Evolutionary conservation across 2,329 filamentous ascomycete genomes (phyloP).

Genomic region (Paraconiothyrium brasiliense): DNA sequence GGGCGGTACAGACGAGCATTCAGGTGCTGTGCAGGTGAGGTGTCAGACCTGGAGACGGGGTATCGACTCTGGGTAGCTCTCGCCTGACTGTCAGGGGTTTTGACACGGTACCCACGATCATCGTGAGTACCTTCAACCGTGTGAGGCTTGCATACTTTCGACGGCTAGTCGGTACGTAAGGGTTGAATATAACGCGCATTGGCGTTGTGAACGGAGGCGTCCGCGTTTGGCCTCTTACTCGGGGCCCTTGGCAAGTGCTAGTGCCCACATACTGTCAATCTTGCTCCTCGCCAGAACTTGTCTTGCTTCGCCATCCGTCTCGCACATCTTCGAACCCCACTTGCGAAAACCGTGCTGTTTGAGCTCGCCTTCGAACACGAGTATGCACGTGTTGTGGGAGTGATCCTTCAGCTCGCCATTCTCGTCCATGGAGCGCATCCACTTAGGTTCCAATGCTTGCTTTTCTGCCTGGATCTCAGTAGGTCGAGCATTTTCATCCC

Average conservation of each 20-base stretch:
- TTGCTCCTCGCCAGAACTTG: constrained; percentile 81
- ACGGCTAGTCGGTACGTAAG: not conserved
- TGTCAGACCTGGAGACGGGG: not conserved
- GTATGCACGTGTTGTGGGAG: constrained; percentile 78
- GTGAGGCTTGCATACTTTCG: constrained; percentile 1
- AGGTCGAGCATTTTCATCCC: constrained; percentile 86
- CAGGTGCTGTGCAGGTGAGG: too few relatives aligned
- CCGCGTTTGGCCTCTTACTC: constrained; percentile 18
- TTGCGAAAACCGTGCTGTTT: constrained; percentile 83
- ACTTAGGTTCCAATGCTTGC: constrained; percentile 70
- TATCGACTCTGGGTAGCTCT: not conserved
- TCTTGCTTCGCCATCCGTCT: constrained; percentile 88
- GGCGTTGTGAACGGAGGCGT: not conserved
- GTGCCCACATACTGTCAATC: constrained; percentile 94
- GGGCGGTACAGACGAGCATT: not conserved
- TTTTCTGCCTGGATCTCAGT: constrained; percentile 66
- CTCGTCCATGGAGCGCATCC: constrained; percentile 83
- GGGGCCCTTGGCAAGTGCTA: constrained; percentile 81
- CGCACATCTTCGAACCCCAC: constrained; percentile 88
- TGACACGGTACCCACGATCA: not conserved
- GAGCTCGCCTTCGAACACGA: constrained; percentile 92
- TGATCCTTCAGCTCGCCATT: constrained; percentile 82
- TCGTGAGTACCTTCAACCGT: not conserved
- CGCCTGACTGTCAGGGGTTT: not conserved
- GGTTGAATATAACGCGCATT: not conserved